Percentiles rank a stretch among this genome's conserved stretches.
These are phyloP conservation scores for Scorias spongiosa DNA, from an alignment of 2,329 filamentous ascomycete species.

Conservation along the genomic window DNA sequence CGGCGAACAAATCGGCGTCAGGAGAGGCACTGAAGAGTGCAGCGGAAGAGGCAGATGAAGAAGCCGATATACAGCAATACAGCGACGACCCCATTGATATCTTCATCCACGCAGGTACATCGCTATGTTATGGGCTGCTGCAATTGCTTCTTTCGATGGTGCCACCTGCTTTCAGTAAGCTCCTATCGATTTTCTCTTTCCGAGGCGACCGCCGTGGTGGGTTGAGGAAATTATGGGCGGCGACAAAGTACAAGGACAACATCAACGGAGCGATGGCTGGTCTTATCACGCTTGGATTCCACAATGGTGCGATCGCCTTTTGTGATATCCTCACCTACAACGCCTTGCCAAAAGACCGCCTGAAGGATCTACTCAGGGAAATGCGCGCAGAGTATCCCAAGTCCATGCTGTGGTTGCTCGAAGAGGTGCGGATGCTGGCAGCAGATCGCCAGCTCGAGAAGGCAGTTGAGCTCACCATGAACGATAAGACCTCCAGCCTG, in stretches of 20 bases:
- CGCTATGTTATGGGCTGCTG: slow-evolving; percentile 78
- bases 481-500: slow-evolving; percentile 43
- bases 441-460: slow-evolving; percentile 50
- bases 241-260: slow-evolving; percentile 61
- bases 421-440: slow-evolving; percentile 66
- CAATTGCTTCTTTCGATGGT: slow-evolving; percentile 83
- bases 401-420: slow-evolving; percentile 71
- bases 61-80: slow-evolving; percentile 48
- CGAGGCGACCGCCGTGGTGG: slow-evolving; percentile 73
- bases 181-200: slow-evolving; percentile 82
- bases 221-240: slow-evolving; percentile 77
- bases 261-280: slow-evolving; percentile 86
- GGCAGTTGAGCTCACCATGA: slow-evolving; percentile 46
- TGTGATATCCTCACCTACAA: slow-evolving; percentile 70
- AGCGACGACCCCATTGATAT: slow-evolving; percentile 58
- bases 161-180: slow-evolving; percentile 73
- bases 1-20: slow-evolving; percentile 2
- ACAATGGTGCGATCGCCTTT: slow-evolving; percentile 72
- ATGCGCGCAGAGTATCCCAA: slow-evolving; percentile 71
- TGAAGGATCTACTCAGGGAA: slow-evolving; percentile 49
- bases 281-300: slow-evolving; percentile 67
- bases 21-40: slow-evolving; percentile 4
- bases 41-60: slow-evolving; percentile 21
- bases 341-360: slow-evolving; percentile 52
- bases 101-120: slow-evolving; percentile 79